Base-by-base conservation (phyloP, 306 rosid species). In the Adenanthera pavonina region DNA sequence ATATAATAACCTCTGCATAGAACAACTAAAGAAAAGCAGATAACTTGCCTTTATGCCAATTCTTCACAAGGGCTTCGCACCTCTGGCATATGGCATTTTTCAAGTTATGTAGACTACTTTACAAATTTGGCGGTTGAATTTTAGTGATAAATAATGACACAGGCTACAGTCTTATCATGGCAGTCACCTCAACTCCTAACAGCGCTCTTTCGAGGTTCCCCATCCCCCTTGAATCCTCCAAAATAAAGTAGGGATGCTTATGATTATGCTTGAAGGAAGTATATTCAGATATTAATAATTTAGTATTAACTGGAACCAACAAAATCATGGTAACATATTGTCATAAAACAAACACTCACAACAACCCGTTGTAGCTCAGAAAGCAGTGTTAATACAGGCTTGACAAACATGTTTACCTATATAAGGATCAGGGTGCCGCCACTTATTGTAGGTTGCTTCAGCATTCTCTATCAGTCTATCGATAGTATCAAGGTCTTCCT, bases 381-480 rank as follows among this genome's bases (percentile, higher is more conserved):
- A 69, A 47, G 15, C 53, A 41, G 73, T 15, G 68, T 47, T 11
- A 10, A 9, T 38, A 46, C 44, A 69, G 49, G 48, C 56, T 67
- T 43, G 36, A 20, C 35, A 4, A 25, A 76, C 30, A 56, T 47
- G 59, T 76, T 75, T 89, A 95, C 99, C 99, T 9, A 95, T 88
- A 80, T 95, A 95, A 72, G 99, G 99, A 82, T 95, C 99, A 67
- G 99, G 99, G 83, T 95, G 99, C 64, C 99, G 91, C 91, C 92
- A 95, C 89, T 92, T 95, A 80, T 95, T 88, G 89, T 93, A 81
- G 74, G 78, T 10, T 48, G 92, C 97, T 87, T 92, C 97, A 33
- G 82, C 99, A 84, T 91, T 86, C 0, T 25, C 90, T 83, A 93
- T 90, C 84, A 95, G 61, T 82, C 87, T 89, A 76, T 95, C 99